phyloP scores from a whole-genome alignment of 2,329 filamentous ascomycete species.

The Xylariaceae sp. region DNA sequence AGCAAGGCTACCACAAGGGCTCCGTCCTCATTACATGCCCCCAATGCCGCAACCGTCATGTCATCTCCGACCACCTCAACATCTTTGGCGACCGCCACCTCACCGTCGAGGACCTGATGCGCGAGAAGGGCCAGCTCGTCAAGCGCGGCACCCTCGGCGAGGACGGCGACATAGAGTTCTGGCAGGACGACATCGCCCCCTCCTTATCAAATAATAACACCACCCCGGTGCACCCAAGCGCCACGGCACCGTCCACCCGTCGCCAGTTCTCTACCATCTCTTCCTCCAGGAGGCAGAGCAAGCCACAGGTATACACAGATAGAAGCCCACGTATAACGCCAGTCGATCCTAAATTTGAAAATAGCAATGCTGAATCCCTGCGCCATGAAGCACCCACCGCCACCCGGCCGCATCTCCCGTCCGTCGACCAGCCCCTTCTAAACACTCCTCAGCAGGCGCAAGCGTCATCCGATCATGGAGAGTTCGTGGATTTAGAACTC shows the following conservation, averaged over 20 bases:
- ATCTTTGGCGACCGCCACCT: conserved; percentile 71
- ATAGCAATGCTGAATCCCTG: no score
- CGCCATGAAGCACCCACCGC: no score
- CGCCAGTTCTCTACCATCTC: neutral
- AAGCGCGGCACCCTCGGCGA: conserved; percentile 69
- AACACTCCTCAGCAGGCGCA: no score
- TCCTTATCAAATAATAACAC: neutral
- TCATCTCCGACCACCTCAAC: conserved; percentile 84
- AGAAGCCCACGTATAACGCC: no score
- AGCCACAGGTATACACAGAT: no score
- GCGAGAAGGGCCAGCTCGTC: conserved; percentile 70
- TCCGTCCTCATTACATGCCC: conserved; percentile 89
- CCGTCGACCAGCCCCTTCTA: no score
- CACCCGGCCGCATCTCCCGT: no score
- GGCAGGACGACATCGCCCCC: conserved; percentile 63
- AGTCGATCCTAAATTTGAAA: no score
- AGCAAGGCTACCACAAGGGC: conserved; percentile 92
- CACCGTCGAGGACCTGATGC: conserved; percentile 75
- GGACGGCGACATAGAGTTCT: conserved; percentile 89
- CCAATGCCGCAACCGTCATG: conserved; percentile 77
- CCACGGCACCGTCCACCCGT: conserved; percentile 7
- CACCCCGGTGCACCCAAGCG: neutral
- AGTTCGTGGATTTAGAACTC: no score
- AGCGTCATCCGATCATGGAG: no score
- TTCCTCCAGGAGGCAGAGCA: neutral